Evolutionary conservation across 352 stramenopile species (phyloP).

Genomic region (Peronospora belbahrii): DNA sequence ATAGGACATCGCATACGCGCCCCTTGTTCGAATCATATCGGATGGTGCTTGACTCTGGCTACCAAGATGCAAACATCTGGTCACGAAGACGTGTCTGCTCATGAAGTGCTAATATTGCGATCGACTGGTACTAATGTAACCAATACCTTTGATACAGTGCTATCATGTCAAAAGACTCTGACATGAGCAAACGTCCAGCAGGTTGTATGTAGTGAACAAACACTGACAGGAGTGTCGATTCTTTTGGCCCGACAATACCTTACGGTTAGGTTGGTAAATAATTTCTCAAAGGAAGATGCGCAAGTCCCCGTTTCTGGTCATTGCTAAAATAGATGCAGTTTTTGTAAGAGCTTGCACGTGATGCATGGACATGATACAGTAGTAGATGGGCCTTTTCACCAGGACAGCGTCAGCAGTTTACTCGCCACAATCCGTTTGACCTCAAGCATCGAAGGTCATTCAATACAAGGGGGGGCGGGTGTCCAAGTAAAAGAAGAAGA

Average conservation of each 20-base stretch:
- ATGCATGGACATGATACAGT: conserved; percentile 14
- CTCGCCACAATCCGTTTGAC: conserved; percentile 25
- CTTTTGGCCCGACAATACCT: background rate
- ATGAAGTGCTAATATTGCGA: background rate
- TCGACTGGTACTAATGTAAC: too few relatives aligned
- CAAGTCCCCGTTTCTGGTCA: conserved; percentile 2
- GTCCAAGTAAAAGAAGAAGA: background rate
- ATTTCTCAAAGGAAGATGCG: conserved; percentile 8
- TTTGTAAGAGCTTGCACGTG: conserved; percentile 7
- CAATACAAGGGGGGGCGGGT: conserved; percentile 1
- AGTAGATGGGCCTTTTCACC: conserved; percentile 22
- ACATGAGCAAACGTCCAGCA: too few relatives aligned
- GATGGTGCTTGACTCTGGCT: background rate
- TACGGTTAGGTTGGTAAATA: conserved; percentile 16
- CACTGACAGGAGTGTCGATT: background rate
- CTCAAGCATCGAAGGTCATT: conserved; percentile 3
- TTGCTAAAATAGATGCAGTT: conserved; percentile 26
- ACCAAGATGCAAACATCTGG: background rate
- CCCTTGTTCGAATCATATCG: conserved; percentile 1
- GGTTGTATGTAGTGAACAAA: background rate
- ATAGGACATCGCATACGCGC: background rate
- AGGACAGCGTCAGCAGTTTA: conserved; percentile 1
- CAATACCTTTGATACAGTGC: too few relatives aligned
- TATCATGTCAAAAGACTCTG: too few relatives aligned
- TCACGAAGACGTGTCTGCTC: background rate